These are phyloP conservation scores for Adansonia grandidieri DNA, from an alignment of 441 rosid species.

Conservation along the genomic window DNA sequence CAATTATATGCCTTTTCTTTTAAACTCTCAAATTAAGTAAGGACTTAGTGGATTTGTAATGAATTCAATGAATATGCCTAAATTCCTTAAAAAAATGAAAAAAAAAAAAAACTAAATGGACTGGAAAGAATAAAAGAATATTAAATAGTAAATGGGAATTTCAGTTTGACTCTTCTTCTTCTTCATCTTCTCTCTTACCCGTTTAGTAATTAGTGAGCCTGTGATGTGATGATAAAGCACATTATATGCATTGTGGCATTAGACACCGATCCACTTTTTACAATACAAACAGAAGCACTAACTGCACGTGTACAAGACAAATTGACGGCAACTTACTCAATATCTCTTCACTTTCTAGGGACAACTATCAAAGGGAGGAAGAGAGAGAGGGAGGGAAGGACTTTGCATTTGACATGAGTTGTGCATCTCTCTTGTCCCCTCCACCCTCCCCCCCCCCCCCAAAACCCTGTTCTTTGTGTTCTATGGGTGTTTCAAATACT, in stretches of 20 bases:
- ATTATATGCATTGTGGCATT: neutral
- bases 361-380: slow-evolving; percentile 29
- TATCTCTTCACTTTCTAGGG: slow-evolving; percentile 31
- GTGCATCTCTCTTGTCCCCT: slow-evolving; percentile 19
- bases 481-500: neutral
- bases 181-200: neutral
- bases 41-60: neutral
- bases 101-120: neutral
- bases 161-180: neutral
- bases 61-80: neutral
- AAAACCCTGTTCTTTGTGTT: neutral
- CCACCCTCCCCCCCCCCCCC: neutral
- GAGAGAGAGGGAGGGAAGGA: neutral
- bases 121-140: neutral
- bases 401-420: slow-evolving; percentile 9
- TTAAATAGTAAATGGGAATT: neutral
- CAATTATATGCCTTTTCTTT: too few relatives aligned
- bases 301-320: slow-evolving; percentile 45
- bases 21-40: neutral
- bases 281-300: slow-evolving; percentile 20
- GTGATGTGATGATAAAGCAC: neutral
- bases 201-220: neutral
- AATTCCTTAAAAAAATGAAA: neutral
- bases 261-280: neutral
- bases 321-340: slow-evolving; percentile 46